Base-by-base conservation (phyloP, 139 green algal genomes). In the Chlorella sp. region DNA sequence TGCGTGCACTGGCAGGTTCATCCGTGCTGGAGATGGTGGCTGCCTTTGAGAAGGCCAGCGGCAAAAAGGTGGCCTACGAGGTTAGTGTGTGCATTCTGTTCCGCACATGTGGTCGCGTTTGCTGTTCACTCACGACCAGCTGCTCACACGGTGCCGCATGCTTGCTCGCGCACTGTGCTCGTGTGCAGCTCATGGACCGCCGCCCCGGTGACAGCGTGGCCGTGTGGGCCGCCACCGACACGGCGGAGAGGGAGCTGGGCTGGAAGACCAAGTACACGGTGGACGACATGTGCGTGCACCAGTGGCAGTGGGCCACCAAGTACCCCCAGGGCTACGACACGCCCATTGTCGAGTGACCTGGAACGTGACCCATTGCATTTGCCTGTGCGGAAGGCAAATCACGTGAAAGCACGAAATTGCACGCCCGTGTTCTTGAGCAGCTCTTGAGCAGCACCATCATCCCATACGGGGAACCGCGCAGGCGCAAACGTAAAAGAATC, bases 11-110 rank as follows among this genome's bases (percentile, higher is more conserved):
- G n/a, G 31, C 77, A 84, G 83, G 83, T 70, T 75, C 91, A 3
- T 94, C 91, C 2, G 95, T 99, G 34, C 81, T 99, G 49, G 94
- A 99, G 80, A 97, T 99, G 90, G 75, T 98, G 26, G 75, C 77
- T 27, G 93, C 91, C 0, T 98, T 98, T 74, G 94, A 98, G 85
- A 85, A 93, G 61, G 93, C 91, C 22, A 92, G 79, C 55, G 94
- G 92, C 29, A 89, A 93, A 75, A 82, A 88, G 73, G 83, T 90
- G 32, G 69, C 72, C 23, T 69, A 79, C 35, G 66, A 76, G 74
- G 55, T 78, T 60, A 60, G 64, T 35, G n/a, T n/a, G n/a, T n/a
- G n/a, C n/a, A n/a, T n/a, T n/a, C n/a, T n/a, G n/a, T n/a, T n/a
- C n/a, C n/a, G n/a, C n/a, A n/a, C n/a, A n/a, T n/a, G n/a, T n/a